Conservation (phyloP, 371 early-diverging fungal species). For the Rhizopus delemar region DNA sequence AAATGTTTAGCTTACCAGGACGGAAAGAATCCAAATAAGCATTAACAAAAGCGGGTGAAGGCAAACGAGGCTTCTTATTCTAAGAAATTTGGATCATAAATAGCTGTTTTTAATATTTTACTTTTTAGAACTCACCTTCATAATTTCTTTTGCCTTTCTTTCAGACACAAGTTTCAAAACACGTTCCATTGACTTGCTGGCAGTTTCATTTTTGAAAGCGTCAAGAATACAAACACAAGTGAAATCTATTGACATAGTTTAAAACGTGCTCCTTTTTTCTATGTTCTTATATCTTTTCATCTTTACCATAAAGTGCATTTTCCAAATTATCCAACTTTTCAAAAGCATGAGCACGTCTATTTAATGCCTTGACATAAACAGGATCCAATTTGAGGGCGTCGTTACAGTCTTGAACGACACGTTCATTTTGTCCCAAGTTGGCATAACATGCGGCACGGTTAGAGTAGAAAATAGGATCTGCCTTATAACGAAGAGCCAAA, state of each 20-base stretch:
- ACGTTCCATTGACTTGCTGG: conserved; percentile 86
- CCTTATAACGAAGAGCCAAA: conserved; percentile 79
- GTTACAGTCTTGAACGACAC: conserved; percentile 74
- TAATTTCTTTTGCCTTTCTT: conserved; percentile 74
- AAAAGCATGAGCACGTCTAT: conserved; percentile 83
- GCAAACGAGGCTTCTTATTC: conserved; percentile 69
- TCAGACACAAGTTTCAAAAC: conserved; percentile 83
- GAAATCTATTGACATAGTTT: conserved; percentile 60
- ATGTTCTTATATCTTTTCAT: background rate
- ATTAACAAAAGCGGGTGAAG: conserved; percentile 88
- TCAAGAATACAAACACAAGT: conserved; percentile 93
- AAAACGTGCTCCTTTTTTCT: background rate
- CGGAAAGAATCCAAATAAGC: conserved; percentile 91
- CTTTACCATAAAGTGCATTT: conserved; percentile 77
- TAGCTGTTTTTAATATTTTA: background rate
- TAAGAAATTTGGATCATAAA: conserved; percentile 12
- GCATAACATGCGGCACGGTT: conserved; percentile 95
- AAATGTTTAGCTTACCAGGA: conserved; percentile 41
- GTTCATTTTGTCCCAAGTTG: conserved; percentile 67
- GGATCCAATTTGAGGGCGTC: conserved; percentile 75
- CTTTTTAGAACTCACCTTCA: conserved; percentile 42
- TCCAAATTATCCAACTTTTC: conserved; percentile 67
- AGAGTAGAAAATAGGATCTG: conserved; percentile 85
- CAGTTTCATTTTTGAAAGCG: conserved; percentile 84
- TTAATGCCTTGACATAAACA: conserved; percentile 79